These are phyloP conservation scores for Colletotrichum sp. DNA, from an alignment of 2,329 filamentous ascomycete genomes.

Conservation along the genomic window DNA sequence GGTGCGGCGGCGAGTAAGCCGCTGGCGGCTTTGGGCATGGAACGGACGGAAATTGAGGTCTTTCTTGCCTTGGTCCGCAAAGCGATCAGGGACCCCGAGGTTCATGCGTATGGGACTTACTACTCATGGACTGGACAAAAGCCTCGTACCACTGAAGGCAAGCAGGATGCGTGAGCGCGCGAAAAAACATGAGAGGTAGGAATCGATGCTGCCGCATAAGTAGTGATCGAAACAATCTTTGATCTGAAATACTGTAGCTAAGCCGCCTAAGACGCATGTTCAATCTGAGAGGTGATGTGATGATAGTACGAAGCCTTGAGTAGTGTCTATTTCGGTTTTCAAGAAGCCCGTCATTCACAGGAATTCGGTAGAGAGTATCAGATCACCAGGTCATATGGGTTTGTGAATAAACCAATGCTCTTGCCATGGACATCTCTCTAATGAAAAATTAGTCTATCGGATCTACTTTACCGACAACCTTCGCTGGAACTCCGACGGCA, in stretches of 20 bases:
- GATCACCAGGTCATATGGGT: neutral
- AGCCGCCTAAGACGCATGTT: neutral
- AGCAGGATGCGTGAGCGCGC: neutral
- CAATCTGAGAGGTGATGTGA: neutral
- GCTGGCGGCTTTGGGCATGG: neutral
- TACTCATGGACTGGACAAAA: conserved; percentile 24
- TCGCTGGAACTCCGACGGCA: neutral
- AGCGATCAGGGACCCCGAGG: conserved; percentile 35
- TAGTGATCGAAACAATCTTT: too few species aligned
- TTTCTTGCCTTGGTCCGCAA: conserved; percentile 35
- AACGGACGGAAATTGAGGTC: conserved; percentile 24
- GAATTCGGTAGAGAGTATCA: neutral
- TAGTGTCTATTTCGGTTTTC: neutral
- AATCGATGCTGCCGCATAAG: neutral
- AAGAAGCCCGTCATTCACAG: neutral
- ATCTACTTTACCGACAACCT: neutral
- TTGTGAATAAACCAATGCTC: neutral
- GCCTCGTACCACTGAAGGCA: neutral
- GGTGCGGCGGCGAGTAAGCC: neutral
- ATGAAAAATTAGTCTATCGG: neutral
- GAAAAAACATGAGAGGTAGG: neutral
- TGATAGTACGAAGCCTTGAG: neutral
- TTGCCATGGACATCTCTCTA: neutral
- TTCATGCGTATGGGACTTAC: conserved; percentile 49
- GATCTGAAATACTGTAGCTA: neutral